phyloP scores from a whole-genome alignment of 2,329 filamentous ascomycete species.

The Cladosporium colombiae region DNA sequence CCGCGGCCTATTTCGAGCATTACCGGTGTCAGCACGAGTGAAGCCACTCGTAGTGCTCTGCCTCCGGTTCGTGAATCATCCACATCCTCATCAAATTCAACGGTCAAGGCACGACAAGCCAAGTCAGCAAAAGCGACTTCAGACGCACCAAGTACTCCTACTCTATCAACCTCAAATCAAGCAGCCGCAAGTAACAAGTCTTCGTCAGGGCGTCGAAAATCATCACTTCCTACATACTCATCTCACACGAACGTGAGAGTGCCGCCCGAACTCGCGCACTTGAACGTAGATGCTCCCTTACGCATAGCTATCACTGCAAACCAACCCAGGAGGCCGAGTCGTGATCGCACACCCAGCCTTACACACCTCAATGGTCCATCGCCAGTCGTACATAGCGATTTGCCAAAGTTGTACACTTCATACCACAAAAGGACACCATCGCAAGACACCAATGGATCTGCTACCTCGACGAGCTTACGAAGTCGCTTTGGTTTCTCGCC shows the following conservation, averaged over 20 bases:
- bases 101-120: conserved; percentile 36
- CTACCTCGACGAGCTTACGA: conserved; percentile 40
- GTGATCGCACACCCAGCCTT: conserved; percentile 49
- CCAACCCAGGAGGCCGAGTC: conserved; percentile 46
- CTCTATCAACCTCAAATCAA: background rate
- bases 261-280: conserved; percentile 48
- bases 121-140: background rate
- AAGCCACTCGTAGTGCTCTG: conserved; percentile 56
- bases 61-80: conserved; percentile 68
- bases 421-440: conserved; percentile 55
- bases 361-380: conserved; percentile 48
- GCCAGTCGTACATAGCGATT: conserved; percentile 59
- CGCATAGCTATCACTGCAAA: conserved; percentile 40
- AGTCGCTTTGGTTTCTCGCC: conserved; percentile 41
- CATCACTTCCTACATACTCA: background rate
- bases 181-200: background rate
- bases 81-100: conserved; percentile 65
- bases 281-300: conserved; percentile 60
- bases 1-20: conserved; percentile 31
- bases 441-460: conserved; percentile 43
- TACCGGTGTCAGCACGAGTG: conserved; percentile 52
- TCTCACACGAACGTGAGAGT: conserved; percentile 11
- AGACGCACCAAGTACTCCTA: background rate
- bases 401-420: conserved; percentile 49
- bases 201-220: background rate